phyloP scores from a whole-genome alignment of 768 basidiomycete genomes.

The Amanita brunnescens region DNA sequence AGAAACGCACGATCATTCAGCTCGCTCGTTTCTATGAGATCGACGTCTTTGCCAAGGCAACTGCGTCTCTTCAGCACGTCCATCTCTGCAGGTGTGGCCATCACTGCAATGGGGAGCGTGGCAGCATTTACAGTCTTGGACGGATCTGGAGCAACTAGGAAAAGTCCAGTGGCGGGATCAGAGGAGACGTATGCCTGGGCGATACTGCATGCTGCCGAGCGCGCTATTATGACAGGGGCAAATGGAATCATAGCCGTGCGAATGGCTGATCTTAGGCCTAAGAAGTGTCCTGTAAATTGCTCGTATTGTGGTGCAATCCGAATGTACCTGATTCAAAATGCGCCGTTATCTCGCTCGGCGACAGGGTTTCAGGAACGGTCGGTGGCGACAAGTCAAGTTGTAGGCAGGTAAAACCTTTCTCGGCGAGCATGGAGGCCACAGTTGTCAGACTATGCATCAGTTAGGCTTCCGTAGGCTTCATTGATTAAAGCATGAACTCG shows the following conservation, averaged over 20 bases:
- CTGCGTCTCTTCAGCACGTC: conserved; percentile 24
- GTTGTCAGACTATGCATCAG: conserved; percentile 21
- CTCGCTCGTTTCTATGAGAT: conserved; percentile 25
- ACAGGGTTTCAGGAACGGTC: conserved; percentile 10
- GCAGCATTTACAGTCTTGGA: conserved; percentile 35
- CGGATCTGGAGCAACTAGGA: conserved; percentile 50
- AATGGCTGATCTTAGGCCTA: conserved; percentile 37
- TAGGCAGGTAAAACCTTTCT: conserved; percentile 41
- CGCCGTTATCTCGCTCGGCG: conserved; percentile 25
- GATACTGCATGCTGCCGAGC: conserved; percentile 40
- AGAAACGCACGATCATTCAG: conserved; percentile 30
- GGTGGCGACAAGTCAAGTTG: conserved; percentile 30
- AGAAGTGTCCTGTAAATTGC: background rate
- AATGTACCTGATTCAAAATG: conserved; percentile 31
- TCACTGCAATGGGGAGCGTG: conserved; percentile 49
- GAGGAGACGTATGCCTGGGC: conserved; percentile 64
- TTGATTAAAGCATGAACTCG: background rate
- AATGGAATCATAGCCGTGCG: conserved; percentile 38
- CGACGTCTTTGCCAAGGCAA: conserved; percentile 35
- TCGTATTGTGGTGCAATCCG: background rate
- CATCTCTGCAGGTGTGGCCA: conserved; percentile 29
- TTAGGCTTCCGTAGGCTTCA: background rate
- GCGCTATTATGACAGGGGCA: conserved; percentile 49
- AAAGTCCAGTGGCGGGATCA: conserved; percentile 51
- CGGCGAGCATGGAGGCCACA: conserved; percentile 31